Percentiles rank a stretch among this genome's conserved stretches.
These are phyloP conservation scores for Cinchona pubescens DNA, from an alignment of 257 asterid species.

Conservation along the genomic window DNA sequence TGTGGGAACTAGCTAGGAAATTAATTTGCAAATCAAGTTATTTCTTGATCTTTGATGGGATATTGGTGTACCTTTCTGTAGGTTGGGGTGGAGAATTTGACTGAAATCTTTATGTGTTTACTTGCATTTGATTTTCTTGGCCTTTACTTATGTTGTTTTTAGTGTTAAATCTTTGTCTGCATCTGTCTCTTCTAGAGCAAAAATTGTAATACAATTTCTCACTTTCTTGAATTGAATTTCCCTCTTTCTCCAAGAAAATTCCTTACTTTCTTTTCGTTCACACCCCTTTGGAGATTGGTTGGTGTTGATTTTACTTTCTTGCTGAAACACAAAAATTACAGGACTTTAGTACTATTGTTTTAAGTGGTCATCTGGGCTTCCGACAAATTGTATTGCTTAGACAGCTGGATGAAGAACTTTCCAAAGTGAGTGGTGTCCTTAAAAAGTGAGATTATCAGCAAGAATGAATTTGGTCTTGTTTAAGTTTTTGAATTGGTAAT, in stretches of 20 bases:
- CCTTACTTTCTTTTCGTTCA: background rate
- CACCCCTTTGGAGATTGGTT: background rate
- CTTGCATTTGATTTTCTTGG: slow-evolving; percentile 31
- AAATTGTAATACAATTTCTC: too few relatives aligned
- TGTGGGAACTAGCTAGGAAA: background rate
- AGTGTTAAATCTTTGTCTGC: too few relatives aligned
- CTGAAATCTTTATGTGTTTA: slow-evolving; percentile 31
- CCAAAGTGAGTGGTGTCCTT: slow-evolving; percentile 24
- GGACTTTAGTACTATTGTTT: background rate
- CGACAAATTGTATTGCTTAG: slow-evolving; percentile 31
- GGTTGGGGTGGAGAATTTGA: slow-evolving; percentile 38
- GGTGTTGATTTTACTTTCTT: slow-evolving; percentile 1
- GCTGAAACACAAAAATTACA: background rate
- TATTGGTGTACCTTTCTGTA: slow-evolving; percentile 31
- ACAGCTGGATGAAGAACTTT: slow-evolving; percentile 36
- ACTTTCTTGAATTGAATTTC: background rate
- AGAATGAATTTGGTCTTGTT: slow-evolving; percentile 33
- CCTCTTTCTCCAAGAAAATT: background rate
- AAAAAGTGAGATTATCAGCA: slow-evolving; percentile 22
- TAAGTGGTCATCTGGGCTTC: slow-evolving; percentile 14
- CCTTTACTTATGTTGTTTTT: slow-evolving; percentile 19
- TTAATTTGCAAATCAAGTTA: slow-evolving; percentile 8
- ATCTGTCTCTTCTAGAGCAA: too few relatives aligned
- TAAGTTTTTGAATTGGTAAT: slow-evolving; percentile 28
- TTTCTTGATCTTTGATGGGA: slow-evolving; percentile 28